Evolutionary conservation across 768 basidiomycete genomes (phyloP).

Genomic region (Lepiota brunneoincarnata): DNA sequence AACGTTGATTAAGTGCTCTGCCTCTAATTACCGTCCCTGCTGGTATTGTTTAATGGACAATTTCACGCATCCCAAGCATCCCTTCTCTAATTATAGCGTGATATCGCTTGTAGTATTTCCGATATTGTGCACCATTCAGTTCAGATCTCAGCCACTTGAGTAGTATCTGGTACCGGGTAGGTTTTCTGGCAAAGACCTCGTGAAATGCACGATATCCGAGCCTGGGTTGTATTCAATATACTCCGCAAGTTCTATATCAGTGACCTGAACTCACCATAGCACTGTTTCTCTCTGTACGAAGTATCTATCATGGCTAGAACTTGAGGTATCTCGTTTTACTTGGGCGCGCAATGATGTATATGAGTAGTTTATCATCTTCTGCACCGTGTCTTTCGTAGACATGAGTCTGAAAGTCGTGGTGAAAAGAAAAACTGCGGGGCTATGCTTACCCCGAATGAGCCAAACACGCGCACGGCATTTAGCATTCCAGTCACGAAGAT

Average conservation of each 20-base stretch:
- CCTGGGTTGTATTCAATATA: conserved; percentile 40
- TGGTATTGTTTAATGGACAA: conserved; percentile 12
- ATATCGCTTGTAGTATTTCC: conserved; percentile 43
- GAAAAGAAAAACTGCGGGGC: background rate
- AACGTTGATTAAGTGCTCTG: too few relatives aligned
- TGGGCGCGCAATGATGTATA: conserved; percentile 51
- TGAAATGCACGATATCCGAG: conserved; percentile 80
- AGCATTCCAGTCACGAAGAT: conserved; percentile 63
- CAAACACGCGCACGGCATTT: conserved; percentile 37
- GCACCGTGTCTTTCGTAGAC: conserved; percentile 50
- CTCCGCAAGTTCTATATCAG: background rate
- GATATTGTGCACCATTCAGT: conserved; percentile 44
- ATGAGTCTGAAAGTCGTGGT: conserved; percentile 3
- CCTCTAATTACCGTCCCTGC: too few relatives aligned
- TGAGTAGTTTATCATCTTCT: conserved; percentile 56
- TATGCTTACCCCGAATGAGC: conserved; percentile 53
- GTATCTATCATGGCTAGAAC: conserved; percentile 34
- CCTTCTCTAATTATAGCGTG: conserved; percentile 46
- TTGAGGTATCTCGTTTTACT: conserved; percentile 31
- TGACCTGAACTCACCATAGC: conserved; percentile 49
- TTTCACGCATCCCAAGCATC: conserved; percentile 22
- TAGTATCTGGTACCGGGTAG: conserved; percentile 44
- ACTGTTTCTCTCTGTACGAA: conserved; percentile 48
- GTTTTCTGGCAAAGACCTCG: conserved; percentile 54
- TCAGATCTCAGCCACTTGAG: conserved; percentile 50